Evolutionary conservation across 352 stramenopile species (phyloP).

Genomic region (Phytophthora fragariaefolia): DNA sequence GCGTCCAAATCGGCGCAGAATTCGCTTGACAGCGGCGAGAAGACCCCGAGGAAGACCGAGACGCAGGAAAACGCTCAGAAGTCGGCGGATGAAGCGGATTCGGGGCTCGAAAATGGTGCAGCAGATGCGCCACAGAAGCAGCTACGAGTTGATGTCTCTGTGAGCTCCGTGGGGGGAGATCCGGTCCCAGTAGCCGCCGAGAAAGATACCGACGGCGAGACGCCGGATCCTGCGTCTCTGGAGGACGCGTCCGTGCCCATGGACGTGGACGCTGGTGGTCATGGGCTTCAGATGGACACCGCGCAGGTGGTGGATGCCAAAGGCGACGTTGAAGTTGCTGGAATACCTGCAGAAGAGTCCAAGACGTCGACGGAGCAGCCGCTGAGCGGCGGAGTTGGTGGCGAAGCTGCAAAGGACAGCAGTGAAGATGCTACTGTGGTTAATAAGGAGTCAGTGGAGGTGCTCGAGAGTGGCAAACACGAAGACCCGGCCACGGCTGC

Average conservation of each 20-base stretch:
- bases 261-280: constrained; percentile 8
- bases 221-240: neutral
- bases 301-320: neutral
- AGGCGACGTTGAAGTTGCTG: constrained; percentile 1
- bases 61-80: constrained; percentile 18
- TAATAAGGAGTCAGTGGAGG: constrained; percentile 1
- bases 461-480: neutral
- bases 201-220: neutral
- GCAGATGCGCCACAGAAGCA: neutral
- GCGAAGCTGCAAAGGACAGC: neutral
- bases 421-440: neutral
- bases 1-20: constrained; percentile 17
- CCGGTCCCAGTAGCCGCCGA: neutral
- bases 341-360: neutral
- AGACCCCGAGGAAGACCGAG: constrained; percentile 2
- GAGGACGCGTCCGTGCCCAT: constrained; percentile 12
- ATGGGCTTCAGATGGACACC: neutral
- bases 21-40: constrained; percentile 12
- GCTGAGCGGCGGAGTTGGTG: neutral
- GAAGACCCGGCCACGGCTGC: neutral
- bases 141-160: neutral
- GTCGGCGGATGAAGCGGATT: neutral
- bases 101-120: neutral
- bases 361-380: neutral
- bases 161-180: neutral